These are phyloP conservation scores for Amanita pseudoporphyria DNA, from an alignment of 768 basidiomycete genomes.

Conservation along the genomic window DNA sequence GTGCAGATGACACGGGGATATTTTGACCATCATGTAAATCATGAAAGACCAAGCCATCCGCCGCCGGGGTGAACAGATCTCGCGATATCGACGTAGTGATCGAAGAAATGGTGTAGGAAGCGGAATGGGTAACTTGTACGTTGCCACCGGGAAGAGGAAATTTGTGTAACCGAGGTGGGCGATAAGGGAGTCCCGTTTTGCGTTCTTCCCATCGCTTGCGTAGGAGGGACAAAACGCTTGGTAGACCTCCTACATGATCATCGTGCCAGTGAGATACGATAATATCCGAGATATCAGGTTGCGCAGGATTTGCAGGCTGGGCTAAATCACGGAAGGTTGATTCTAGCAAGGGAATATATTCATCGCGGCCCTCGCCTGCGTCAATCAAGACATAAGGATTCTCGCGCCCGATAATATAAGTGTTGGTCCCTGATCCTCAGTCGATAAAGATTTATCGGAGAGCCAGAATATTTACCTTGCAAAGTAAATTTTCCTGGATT, in stretches of 20 bases:
- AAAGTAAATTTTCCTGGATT: conserved; percentile 87
- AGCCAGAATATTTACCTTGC: conserved; percentile 42
- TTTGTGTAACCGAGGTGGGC: conserved; percentile 70
- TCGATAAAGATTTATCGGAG: not conserved
- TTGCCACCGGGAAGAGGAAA: conserved; percentile 32
- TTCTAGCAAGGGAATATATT: conserved; percentile 60
- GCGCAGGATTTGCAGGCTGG: conserved; percentile 22
- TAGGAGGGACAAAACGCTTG: conserved; percentile 58
- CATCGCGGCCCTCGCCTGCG: conserved; percentile 64
- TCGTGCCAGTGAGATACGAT: conserved; percentile 86
- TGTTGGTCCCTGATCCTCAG: conserved; percentile 64
- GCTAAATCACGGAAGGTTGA: conserved; percentile 40
- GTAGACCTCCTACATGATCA: conserved; percentile 79
- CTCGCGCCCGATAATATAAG: conserved; percentile 66
- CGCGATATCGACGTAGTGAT: conserved; percentile 30
- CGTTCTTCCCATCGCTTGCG: conserved; percentile 49
- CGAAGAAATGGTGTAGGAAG: conserved; percentile 28
- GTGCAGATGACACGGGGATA: conserved; percentile 24
- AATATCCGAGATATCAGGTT: conserved; percentile 75
- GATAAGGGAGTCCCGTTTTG: conserved; percentile 36
- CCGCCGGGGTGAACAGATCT: conserved; percentile 35
- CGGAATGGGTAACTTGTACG: conserved; percentile 12
- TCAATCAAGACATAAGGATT: conserved; percentile 77
- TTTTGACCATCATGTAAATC: conserved; percentile 47
- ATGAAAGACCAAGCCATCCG: conserved; percentile 40